These are phyloP conservation scores for Komagataella pastoris DNA, from an alignment of 805 yeast genomes.

Conservation along the genomic window DNA sequence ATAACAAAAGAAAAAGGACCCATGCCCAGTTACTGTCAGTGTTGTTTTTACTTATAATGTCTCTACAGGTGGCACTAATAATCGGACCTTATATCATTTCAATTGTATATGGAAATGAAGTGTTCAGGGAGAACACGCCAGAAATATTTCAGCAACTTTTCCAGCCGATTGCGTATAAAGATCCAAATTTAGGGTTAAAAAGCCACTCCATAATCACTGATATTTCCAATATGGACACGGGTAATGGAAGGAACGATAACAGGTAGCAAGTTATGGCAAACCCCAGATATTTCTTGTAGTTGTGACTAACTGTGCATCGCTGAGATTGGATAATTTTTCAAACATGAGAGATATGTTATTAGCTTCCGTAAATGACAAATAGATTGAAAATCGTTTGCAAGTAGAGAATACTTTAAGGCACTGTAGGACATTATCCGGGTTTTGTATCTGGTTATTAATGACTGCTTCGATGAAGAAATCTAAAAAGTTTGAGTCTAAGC, in stretches of 20 bases:
- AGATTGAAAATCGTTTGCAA: conserved; percentile 22
- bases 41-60: not conserved
- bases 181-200: not conserved
- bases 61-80: not conserved
- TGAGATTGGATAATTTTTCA: not conserved
- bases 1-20: not conserved
- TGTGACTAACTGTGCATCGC: not conserved
- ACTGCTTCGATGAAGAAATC: conserved; percentile 32
- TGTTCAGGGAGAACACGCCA: not conserved
- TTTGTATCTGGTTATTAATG: conserved; percentile 4
- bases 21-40: not conserved
- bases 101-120: not conserved
- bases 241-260: not conserved
- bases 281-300: not conserved
- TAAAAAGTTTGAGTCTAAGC: conserved; percentile 35
- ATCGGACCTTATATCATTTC: not conserved
- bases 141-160: not conserved
- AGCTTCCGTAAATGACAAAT: conserved; percentile 5
- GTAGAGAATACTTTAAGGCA: conserved; percentile 16
- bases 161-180: not conserved
- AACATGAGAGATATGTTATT: not conserved
- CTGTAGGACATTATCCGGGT: conserved; percentile 10
- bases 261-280: not conserved
- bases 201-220: not conserved
- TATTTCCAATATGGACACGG: not conserved